A percentile compares a stretch with the other conserved stretches of the same genome.
Conservation (phyloP, 2,329 filamentous ascomycete species). For the Fusarium pseudoanthophilum region DNA sequence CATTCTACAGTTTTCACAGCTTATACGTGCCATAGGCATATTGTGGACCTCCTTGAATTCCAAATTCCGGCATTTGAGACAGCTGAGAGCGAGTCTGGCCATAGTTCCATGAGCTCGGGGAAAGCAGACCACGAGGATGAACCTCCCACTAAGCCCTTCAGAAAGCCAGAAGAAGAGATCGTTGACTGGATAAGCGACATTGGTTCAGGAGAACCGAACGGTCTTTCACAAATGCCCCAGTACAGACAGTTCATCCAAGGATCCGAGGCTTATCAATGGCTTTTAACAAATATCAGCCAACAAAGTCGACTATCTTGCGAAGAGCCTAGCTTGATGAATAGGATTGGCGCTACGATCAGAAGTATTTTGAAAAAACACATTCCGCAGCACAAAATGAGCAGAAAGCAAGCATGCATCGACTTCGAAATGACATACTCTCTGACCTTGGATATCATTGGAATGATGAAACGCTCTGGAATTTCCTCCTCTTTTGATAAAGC, state of each 20-base stretch:
- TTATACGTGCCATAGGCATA: too few species aligned
- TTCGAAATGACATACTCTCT: not conserved
- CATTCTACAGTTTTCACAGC: too few species aligned
- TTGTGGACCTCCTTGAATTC: not conserved
- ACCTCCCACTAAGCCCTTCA: not conserved
- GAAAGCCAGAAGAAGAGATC: not conserved
- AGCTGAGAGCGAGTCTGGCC: not conserved
- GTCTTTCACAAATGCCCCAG: not conserved
- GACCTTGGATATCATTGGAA: not conserved
- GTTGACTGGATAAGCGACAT: not conserved
- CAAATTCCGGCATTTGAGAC: accelerated
- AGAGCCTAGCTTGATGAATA: not conserved
- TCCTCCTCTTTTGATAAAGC: not conserved
- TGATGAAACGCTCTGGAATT: not conserved
- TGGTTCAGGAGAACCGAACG: accelerated
- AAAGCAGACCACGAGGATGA: accelerated
- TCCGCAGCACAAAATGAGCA: not conserved
- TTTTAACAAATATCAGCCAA: not conserved
- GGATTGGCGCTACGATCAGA: not conserved
- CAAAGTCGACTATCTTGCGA: not conserved
- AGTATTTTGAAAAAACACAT: not conserved
- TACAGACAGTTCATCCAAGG: constrained; percentile 1
- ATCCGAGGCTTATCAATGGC: not conserved
- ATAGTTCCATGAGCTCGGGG: not conserved
- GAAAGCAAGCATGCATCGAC: accelerated